A percentile compares a stretch with the other conserved stretches of the same genome.
Evolutionary conservation across 1,284 basidiomycete genomes (phyloP).

Genomic region (Trametes polyzona): DNA sequence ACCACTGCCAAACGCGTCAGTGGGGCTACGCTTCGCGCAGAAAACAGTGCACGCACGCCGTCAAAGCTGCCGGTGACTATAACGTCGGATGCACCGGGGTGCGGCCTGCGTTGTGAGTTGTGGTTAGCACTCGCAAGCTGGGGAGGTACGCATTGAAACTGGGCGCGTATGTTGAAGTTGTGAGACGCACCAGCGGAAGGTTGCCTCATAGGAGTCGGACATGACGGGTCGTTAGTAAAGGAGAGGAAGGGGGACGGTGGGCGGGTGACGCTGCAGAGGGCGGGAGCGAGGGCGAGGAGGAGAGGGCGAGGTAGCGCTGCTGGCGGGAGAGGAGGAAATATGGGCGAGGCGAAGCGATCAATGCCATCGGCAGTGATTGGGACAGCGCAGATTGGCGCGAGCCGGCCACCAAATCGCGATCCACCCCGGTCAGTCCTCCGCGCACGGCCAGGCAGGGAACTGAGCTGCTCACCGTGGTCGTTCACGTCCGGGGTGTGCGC

Average conservation of each 20-base stretch:
- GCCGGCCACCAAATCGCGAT: not conserved
- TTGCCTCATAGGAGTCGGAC: slow-evolving; percentile 28
- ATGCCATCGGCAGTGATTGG: slow-evolving; percentile 6
- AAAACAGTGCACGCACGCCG: slow-evolving; percentile 53
- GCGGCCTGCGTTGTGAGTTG: slow-evolving; percentile 48
- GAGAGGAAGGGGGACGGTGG: slow-evolving; percentile 10
- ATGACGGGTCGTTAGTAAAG: slow-evolving; percentile 26
- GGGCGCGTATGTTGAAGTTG: not conserved
- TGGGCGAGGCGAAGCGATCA: slow-evolving; percentile 11
- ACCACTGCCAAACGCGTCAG: slow-evolving; percentile 55
- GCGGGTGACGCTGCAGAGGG: not conserved
- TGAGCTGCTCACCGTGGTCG: slow-evolving; percentile 9
- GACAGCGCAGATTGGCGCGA: slow-evolving; percentile 2
- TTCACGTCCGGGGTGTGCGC: slow-evolving; percentile 13
- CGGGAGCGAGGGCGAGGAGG: not conserved
- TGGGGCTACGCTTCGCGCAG: not conserved
- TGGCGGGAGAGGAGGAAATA: slow-evolving; percentile 12
- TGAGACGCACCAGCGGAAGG: slow-evolving; percentile 27
- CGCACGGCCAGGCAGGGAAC: not conserved
- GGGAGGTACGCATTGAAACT: not conserved
- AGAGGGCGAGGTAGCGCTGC: slow-evolving; percentile 19
- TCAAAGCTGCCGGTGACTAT: slow-evolving; percentile 80
- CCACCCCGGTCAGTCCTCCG: not conserved
- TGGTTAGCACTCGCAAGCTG: not conserved
- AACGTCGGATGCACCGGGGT: slow-evolving; percentile 57